Percentiles rank a stretch among this genome's conserved stretches.
Conservation (phyloP, 2,329 filamentous ascomycete genomes). For the Pestalotiopsis sp. region DNA sequence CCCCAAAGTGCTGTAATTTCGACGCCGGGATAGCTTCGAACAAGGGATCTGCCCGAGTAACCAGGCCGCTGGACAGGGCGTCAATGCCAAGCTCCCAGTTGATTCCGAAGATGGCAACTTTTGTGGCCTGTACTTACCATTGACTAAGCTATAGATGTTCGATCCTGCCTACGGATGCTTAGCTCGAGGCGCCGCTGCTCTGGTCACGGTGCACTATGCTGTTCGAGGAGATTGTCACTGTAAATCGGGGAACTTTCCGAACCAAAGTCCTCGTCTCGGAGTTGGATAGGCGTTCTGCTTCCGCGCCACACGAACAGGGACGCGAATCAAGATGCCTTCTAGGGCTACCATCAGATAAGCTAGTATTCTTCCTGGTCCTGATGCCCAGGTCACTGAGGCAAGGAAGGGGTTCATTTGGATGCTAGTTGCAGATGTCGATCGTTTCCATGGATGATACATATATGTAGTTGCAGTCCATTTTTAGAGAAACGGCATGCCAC, state of each 20-base stretch:
- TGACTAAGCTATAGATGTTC: not conserved
- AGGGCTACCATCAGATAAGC: not conserved
- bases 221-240: not conserved
- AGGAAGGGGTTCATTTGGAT: not conserved
- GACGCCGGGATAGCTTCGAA: not conserved
- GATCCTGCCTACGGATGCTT: not conserved
- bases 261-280: not conserved
- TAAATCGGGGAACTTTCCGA: not conserved
- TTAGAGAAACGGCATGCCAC: not conserved
- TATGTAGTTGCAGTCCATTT: not conserved
- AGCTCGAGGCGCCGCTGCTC: not conserved
- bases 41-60: not conserved
- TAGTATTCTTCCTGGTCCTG: not conserved
- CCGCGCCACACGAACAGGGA: not conserved
- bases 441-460: not conserved
- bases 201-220: not conserved
- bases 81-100: not conserved
- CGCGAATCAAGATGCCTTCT: not conserved
- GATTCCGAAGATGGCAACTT: not conserved
- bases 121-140: not conserved
- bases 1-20: not conserved
- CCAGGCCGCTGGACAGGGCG: not conserved
- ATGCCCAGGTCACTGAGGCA: not conserved
- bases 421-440: not conserved
- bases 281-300: not conserved